These are phyloP conservation scores for Aspergillus bertholletiae DNA, from an alignment of 495 filamentous ascomycete species.

Conservation along the genomic window DNA sequence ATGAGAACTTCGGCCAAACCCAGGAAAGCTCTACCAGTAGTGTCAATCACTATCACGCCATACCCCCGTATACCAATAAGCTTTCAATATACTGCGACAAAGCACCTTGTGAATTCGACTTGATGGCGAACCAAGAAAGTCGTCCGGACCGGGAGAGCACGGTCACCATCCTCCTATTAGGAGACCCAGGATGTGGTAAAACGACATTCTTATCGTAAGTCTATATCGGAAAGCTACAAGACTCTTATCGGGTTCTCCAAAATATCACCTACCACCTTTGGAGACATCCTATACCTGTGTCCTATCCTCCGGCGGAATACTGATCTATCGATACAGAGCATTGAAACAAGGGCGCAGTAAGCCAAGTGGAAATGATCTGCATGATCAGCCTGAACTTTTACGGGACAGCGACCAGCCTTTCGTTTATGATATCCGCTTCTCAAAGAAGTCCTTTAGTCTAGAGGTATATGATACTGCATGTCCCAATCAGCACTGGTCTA, in stretches of 20 bases:
- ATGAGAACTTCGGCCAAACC: too few species aligned
- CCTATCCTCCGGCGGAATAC: not conserved
- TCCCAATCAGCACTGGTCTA: constrained; percentile 68
- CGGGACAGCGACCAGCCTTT: constrained; percentile 81
- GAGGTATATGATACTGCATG: constrained; percentile 77
- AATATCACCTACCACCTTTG: not conserved
- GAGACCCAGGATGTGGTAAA: constrained; percentile 79
- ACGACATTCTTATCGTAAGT: constrained; percentile 86
- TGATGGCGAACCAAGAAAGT: not conserved
- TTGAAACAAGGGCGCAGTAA: constrained; percentile 24
- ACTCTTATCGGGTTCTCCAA: not conserved
- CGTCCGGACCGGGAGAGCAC: constrained; percentile 26
- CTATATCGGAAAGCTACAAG: not conserved
- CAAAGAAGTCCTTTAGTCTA: constrained; percentile 64
- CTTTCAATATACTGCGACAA: not conserved
- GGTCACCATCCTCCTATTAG: constrained; percentile 72
- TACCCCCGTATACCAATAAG: not conserved
- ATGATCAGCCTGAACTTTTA: constrained; percentile 37
- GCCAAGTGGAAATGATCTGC: constrained; percentile 6
- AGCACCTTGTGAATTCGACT: not conserved
- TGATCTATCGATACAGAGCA: constrained; percentile 12
- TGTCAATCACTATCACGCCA: not conserved
- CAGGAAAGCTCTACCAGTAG: too few species aligned
- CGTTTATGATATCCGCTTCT: constrained; percentile 68
- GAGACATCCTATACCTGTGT: not conserved